These are phyloP conservation scores for Olyra latifolia DNA, from an alignment of 176 grass and related monocot genomes.

Conservation along the genomic window DNA sequence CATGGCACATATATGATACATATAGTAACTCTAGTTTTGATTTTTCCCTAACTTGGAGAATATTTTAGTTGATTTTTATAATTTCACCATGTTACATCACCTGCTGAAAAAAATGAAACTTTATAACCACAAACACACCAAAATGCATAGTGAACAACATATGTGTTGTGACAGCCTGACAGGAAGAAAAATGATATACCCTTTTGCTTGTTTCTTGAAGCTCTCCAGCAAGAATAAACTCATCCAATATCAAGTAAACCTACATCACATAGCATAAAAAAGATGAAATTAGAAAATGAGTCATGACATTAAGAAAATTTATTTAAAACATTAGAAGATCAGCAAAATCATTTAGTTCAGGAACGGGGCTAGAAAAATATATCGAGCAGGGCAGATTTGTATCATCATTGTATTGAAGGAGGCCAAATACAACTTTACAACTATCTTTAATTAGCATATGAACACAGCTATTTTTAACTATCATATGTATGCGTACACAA, in stretches of 20 bases:
- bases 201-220: constrained; percentile 99
- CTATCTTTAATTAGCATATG: too few species aligned
- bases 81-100: not conserved
- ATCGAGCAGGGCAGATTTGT: too few species aligned
- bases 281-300: not conserved
- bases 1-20: not conserved
- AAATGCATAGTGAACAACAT: not conserved
- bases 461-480: too few species aligned
- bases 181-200: constrained; percentile 37
- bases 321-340: constrained; percentile 12
- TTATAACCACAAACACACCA: constrained; percentile 5
- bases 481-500: too few species aligned
- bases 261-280: constrained; percentile 32
- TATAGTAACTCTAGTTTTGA: constrained; percentile 5
- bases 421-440: too few species aligned
- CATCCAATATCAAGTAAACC: constrained; percentile 98
- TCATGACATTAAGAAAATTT: not conserved
- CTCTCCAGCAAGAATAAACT: constrained; percentile 98
- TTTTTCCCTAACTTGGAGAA: not conserved
- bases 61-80: not conserved
- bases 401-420: too few species aligned
- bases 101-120: constrained; percentile 1
- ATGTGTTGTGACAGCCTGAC: constrained; percentile 20
- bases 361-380: too few species aligned
- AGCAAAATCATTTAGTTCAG: not conserved